Evolutionary conservation across 2,329 filamentous ascomycete species (phyloP).

Genomic region (Pseudogymnoascus sp.): DNA sequence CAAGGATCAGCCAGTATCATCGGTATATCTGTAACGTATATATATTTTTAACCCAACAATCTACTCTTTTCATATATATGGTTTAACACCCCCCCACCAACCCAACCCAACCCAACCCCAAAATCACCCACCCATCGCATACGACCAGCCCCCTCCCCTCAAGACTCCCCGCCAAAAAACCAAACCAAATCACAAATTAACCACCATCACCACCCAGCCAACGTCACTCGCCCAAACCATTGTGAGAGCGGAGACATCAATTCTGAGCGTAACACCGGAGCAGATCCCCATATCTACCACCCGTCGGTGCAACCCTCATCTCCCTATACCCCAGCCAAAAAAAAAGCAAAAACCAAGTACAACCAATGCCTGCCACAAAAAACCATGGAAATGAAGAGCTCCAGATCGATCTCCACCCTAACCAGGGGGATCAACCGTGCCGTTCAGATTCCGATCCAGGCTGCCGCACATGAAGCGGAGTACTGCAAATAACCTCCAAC

Average conservation of each 20-base stretch:
- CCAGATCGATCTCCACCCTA: background rate
- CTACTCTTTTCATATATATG: slow-evolving; percentile 1
- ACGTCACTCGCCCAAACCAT: background rate
- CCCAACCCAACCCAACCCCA: background rate
- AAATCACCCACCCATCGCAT: background rate
- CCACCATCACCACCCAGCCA: background rate
- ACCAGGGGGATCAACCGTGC: background rate
- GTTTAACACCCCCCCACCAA: background rate
- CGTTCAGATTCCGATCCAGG: background rate
- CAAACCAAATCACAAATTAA: background rate
- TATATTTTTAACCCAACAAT: slow-evolving; percentile 2
- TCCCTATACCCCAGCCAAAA: background rate
- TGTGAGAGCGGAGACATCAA: background rate
- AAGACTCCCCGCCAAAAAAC: background rate
- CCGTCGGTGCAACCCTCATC: background rate
- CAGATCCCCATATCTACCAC: background rate
- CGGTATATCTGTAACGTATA: background rate
- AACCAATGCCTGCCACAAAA: background rate
- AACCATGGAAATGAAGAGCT: background rate
- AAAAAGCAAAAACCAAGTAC: background rate
- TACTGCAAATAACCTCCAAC: background rate
- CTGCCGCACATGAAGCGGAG: background rate
- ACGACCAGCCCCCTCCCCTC: background rate
- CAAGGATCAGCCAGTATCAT: background rate
- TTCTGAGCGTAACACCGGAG: background rate